A percentile compares a stretch with the other conserved stretches of the same genome.
Evolutionary conservation across 1,284 basidiomycete species (phyloP).

Genomic region (Sphagnurus paluster): DNA sequence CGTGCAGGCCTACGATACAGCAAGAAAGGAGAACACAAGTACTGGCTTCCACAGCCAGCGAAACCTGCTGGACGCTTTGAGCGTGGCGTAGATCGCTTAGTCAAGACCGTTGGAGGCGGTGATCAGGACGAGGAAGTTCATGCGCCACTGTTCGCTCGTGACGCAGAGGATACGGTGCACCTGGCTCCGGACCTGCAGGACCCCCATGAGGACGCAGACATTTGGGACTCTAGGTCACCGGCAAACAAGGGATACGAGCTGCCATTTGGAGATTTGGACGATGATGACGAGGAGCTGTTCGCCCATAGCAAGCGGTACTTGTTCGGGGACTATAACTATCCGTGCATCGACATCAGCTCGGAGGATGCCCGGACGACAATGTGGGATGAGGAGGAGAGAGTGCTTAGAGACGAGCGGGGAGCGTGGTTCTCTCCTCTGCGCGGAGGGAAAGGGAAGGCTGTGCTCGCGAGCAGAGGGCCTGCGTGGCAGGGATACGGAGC

Average conservation of each 20-base stretch:
- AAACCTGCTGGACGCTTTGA: slow-evolving; percentile 39
- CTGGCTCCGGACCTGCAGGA: slow-evolving; percentile 55
- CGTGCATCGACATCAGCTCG: slow-evolving; percentile 83
- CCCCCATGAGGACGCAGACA: slow-evolving; percentile 36
- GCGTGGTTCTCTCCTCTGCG: slow-evolving; percentile 66
- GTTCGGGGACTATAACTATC: slow-evolving; percentile 93
- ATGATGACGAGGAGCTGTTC: slow-evolving; percentile 72
- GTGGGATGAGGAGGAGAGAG: slow-evolving; percentile 74
- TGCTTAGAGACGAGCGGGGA: slow-evolving; percentile 65
- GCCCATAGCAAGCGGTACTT: slow-evolving; percentile 69
- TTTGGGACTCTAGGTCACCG: slow-evolving; percentile 30
- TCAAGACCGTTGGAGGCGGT: slow-evolving; percentile 42
- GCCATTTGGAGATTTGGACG: slow-evolving; percentile 62
- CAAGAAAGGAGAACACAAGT: slow-evolving; percentile 85
- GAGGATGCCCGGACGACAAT: slow-evolving; percentile 64
- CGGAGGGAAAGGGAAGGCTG: slow-evolving; percentile 44
- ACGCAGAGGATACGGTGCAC: slow-evolving; percentile 70
- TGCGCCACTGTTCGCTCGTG: slow-evolving; percentile 72
- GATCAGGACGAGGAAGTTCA: slow-evolving; percentile 65
- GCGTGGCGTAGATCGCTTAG: slow-evolving; percentile 42
- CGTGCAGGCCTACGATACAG: slow-evolving; percentile 89
- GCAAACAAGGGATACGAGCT: slow-evolving; percentile 62
- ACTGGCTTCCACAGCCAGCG: slow-evolving; percentile 79
- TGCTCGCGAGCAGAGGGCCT: slow-evolving; percentile 37
- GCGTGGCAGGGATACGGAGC: slow-evolving; percentile 61